Conservation (phyloP, 192 early-diverging fungal genomes). For the Coemansia sp. region DNA sequence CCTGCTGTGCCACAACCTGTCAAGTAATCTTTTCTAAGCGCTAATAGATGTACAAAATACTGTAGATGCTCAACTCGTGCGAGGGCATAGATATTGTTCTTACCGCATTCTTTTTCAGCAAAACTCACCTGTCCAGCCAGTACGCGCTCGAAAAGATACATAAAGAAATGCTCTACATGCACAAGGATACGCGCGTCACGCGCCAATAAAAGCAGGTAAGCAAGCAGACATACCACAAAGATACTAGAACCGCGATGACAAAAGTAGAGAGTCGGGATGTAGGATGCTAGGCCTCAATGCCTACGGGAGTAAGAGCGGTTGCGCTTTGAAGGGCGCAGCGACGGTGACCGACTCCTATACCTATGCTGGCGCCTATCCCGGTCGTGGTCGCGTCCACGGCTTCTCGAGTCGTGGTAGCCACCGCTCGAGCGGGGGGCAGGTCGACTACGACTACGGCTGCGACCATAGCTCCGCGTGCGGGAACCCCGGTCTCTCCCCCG, state of each 20-base stretch:
- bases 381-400: constrained; percentile 7
- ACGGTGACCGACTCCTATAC: constrained; percentile 47
- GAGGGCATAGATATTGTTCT: neutral
- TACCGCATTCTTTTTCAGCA: neutral
- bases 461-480: constrained; percentile 15
- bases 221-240: constrained; percentile 10
- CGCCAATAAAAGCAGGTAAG: neutral
- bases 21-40: neutral
- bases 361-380: constrained; percentile 17
- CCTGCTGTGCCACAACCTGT: no score
- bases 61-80: neutral
- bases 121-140: constrained; percentile 4
- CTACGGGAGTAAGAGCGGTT: constrained; percentile 47
- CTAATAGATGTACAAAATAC: neutral
- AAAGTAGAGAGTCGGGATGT: neutral
- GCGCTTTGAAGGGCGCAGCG: constrained; percentile 28
- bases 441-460: constrained; percentile 19
- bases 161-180: neutral
- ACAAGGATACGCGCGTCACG: neutral
- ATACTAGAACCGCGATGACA: neutral
- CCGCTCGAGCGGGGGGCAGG: constrained; percentile 10
- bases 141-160: neutral
- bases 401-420: constrained; percentile 8
- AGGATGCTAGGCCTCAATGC: constrained; percentile 4
- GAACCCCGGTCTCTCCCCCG: constrained; percentile 9